Evolutionary conservation across 257 asterid genomes (phyloP).

Genomic region (Salvia miltiorrhiza): DNA sequence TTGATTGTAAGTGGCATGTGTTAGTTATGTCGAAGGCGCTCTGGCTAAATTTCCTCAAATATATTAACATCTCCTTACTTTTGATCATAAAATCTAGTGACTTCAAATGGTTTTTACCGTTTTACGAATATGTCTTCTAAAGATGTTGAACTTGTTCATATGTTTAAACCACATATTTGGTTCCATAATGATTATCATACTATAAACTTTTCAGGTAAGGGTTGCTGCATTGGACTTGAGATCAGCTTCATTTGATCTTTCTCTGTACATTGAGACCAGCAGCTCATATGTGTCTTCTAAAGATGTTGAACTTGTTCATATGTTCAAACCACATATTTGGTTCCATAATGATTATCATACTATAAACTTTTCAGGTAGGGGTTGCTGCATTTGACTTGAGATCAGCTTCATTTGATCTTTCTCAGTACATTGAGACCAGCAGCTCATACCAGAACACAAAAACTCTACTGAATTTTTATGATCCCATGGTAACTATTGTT

Average conservation of each 20-base stretch:
- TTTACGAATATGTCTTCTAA: not conserved
- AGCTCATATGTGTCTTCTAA: slow-evolving; percentile 47
- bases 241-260: slow-evolving; percentile 93
- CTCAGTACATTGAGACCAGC: slow-evolving; percentile 96
- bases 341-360: slow-evolving; percentile 6
- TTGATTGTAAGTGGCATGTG: slow-evolving; percentile 6
- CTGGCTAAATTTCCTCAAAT: not conserved
- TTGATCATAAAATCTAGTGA: slow-evolving; percentile 9
- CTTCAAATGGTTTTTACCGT: not conserved
- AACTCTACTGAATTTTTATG: slow-evolving; percentile 84
- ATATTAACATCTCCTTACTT: not conserved
- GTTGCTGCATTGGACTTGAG: slow-evolving; percentile 95
- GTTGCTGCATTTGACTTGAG: slow-evolving; percentile 95
- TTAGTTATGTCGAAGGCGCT: slow-evolving; percentile 7
- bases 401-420: slow-evolving; percentile 93
- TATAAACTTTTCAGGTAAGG: slow-evolving; percentile 59
- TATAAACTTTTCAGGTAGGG: slow-evolving; percentile 60
- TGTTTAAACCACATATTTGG: not conserved
- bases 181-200: slow-evolving; percentile 7
- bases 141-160: not conserved
- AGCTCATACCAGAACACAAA: slow-evolving; percentile 90
- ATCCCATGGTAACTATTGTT: slow-evolving; percentile 81
- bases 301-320: not conserved
- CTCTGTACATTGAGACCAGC: slow-evolving; percentile 95
- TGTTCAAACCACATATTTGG: not conserved